Percentiles rank a stretch among this genome's conserved stretches.
Evolutionary conservation across 805 yeast genomes (phyloP).

Genomic region (Ogataea kodamae): DNA sequence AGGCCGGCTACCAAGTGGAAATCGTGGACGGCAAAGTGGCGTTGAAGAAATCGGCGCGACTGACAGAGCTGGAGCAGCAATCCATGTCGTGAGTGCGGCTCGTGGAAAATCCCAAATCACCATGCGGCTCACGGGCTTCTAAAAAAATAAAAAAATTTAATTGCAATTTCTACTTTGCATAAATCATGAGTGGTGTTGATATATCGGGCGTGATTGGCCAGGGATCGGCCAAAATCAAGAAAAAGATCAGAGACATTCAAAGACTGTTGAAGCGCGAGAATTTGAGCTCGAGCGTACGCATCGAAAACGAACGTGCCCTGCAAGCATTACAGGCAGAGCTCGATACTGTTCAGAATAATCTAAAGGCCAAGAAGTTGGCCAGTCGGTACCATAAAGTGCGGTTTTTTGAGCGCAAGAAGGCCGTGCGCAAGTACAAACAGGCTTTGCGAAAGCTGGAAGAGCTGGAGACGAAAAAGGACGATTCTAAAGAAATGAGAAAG

Average conservation of each 20-base stretch:
- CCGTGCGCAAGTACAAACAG: conserved; percentile 62
- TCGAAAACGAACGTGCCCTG: conserved; percentile 45
- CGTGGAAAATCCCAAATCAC: too few species aligned
- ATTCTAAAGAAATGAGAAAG: conserved; percentile 25
- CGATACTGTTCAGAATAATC: conserved; percentile 36
- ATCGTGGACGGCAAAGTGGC: conserved; percentile 68
- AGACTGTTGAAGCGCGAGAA: conserved; percentile 57
- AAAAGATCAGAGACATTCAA: conserved; percentile 82
- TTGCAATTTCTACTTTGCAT: not conserved
- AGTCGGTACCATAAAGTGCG: conserved; percentile 89
- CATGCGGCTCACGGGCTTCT: conserved; percentile 1
- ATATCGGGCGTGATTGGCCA: conserved; percentile 28
- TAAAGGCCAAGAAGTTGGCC: conserved; percentile 43
- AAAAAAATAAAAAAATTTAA: conserved; percentile 2
- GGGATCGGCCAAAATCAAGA: conserved; percentile 58
- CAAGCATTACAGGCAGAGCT: conserved; percentile 47
- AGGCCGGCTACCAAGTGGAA: conserved; percentile 76
- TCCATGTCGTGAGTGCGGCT: not conserved
- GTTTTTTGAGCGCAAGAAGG: conserved; percentile 87
- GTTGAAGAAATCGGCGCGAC: conserved; percentile 36
- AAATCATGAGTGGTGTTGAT: conserved; percentile 22
- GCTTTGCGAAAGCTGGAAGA: conserved; percentile 40
- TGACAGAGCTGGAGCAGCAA: conserved; percentile 16
- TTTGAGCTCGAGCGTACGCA: conserved; percentile 52
- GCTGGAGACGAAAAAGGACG: conserved; percentile 29